Percentiles rank a stretch among this genome's conserved stretches.
Evolutionary conservation across 306 rosid species (phyloP).

Genomic region (Begonia masoniana): DNA sequence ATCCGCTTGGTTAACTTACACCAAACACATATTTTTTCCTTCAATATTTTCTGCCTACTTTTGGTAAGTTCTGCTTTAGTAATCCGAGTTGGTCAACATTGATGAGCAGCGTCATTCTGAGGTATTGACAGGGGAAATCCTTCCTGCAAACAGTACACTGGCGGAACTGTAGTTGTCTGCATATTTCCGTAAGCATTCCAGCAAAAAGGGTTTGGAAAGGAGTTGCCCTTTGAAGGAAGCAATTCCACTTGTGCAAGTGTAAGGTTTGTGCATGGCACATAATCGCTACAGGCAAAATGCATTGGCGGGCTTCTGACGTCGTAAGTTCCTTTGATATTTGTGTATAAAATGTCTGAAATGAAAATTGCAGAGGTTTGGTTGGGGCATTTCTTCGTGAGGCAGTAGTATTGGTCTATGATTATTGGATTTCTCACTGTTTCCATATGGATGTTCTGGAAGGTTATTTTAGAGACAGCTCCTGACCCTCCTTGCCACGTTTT

Average conservation of each 20-base stretch:
- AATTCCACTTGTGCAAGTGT: conserved; percentile 27
- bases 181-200: conserved; percentile 44
- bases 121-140: conserved; percentile 23
- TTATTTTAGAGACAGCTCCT: conserved; percentile 29
- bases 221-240: conserved; percentile 20
- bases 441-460: conserved; percentile 21
- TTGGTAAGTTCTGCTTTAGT: too few relatives aligned
- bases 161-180: conserved; percentile 27
- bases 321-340: conserved; percentile 44
- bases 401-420: conserved; percentile 49
- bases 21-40: too few relatives aligned
- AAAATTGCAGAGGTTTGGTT: conserved; percentile 47
- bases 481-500: conserved; percentile 56
- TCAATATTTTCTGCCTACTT: too few relatives aligned
- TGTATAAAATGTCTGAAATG: conserved; percentile 23
- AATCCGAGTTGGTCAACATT: too few relatives aligned
- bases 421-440: conserved; percentile 40
- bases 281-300: conserved; percentile 42
- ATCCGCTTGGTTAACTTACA: too few relatives aligned
- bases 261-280: conserved; percentile 39
- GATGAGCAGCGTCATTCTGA: conserved; percentile 1
- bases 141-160: conserved; percentile 25
- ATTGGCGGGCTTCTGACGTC: conserved; percentile 36
- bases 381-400: conserved; percentile 28
- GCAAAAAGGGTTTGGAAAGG: conserved; percentile 31